Evolutionary conservation across 768 basidiomycete species (phyloP).

Genomic region (Mycena polygramma): DNA sequence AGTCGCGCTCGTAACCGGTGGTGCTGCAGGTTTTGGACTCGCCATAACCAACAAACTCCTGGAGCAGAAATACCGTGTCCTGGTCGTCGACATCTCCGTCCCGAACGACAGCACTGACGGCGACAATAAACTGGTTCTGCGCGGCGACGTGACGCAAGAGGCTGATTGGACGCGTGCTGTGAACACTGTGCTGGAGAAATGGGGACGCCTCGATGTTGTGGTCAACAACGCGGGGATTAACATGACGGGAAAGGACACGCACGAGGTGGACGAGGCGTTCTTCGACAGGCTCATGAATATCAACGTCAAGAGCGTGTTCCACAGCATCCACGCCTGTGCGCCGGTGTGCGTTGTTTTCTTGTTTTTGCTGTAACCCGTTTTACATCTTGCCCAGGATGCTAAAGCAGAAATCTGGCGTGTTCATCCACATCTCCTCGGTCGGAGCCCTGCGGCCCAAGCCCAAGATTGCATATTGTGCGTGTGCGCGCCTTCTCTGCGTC

Average conservation of each 20-base stretch:
- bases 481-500: too few species aligned
- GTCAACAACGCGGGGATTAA: slow-evolving; percentile 21
- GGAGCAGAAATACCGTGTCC: slow-evolving; percentile 14
- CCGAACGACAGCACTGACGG: slow-evolving; percentile 5
- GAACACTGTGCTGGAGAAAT: slow-evolving; percentile 4
- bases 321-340: slow-evolving; percentile 19
- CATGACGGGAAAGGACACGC: slow-evolving; percentile 27
- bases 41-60: slow-evolving; percentile 23
- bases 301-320: slow-evolving; percentile 26
- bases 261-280: slow-evolving; percentile 24
- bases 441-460: slow-evolving; percentile 21
- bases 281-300: slow-evolving; percentile 28
- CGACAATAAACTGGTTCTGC: slow-evolving; percentile 4
- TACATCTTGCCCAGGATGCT: slow-evolving; percentile 8
- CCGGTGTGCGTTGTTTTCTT: background rate
- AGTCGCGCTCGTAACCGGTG: slow-evolving; percentile 22
- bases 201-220: slow-evolving; percentile 24
- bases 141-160: slow-evolving; percentile 17
- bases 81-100: slow-evolving; percentile 25
- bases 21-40: slow-evolving; percentile 21
- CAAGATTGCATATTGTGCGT: slow-evolving; percentile 22
- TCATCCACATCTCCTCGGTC: slow-evolving; percentile 27
- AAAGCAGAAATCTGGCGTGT: slow-evolving; percentile 25
- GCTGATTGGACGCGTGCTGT: slow-evolving; percentile 18
- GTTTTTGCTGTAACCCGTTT: background rate